These are phyloP conservation scores for Yamadazyma philogaea DNA, from an alignment of 805 yeast species.

Conservation along the genomic window DNA sequence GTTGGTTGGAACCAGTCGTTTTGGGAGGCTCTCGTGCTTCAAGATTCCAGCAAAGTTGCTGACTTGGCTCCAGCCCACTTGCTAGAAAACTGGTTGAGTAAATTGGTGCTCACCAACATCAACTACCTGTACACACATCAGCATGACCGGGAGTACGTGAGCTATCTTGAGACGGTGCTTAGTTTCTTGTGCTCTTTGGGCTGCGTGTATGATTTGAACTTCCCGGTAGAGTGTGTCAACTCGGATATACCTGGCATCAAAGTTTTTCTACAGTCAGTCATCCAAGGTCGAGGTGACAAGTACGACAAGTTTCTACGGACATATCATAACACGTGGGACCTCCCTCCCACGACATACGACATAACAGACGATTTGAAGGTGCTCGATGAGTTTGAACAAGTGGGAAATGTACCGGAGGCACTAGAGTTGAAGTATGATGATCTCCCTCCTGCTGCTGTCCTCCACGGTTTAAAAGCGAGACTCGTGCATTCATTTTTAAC, in stretches of 20 bases:
- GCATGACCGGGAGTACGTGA: neutral
- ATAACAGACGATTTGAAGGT: conserved; percentile 1
- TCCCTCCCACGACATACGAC: conserved; percentile 4
- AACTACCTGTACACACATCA: conserved; percentile 6
- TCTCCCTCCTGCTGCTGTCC: neutral
- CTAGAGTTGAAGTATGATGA: neutral
- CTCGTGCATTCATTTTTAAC: neutral
- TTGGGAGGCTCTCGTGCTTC: neutral
- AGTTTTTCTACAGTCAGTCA: conserved; percentile 4
- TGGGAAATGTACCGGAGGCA: neutral
- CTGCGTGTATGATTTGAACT: neutral
- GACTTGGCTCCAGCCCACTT: conserved; percentile 9
- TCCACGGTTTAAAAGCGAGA: conserved; percentile 2
- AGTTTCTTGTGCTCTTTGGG: neutral
- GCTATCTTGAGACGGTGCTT: conserved; percentile 1
- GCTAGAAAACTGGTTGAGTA: conserved; percentile 8
- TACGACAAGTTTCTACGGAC: neutral
- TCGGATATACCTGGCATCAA: conserved; percentile 3
- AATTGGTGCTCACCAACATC: conserved; percentile 6
- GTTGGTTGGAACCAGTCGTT: neutral
- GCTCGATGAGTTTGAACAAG: neutral
- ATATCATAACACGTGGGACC: neutral
- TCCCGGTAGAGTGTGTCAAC: conserved; percentile 6
- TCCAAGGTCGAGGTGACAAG: neutral
- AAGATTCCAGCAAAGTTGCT: neutral